These are phyloP conservation scores for Olyra latifolia DNA, from an alignment of 176 grass and related monocot species.

Conservation along the genomic window DNA sequence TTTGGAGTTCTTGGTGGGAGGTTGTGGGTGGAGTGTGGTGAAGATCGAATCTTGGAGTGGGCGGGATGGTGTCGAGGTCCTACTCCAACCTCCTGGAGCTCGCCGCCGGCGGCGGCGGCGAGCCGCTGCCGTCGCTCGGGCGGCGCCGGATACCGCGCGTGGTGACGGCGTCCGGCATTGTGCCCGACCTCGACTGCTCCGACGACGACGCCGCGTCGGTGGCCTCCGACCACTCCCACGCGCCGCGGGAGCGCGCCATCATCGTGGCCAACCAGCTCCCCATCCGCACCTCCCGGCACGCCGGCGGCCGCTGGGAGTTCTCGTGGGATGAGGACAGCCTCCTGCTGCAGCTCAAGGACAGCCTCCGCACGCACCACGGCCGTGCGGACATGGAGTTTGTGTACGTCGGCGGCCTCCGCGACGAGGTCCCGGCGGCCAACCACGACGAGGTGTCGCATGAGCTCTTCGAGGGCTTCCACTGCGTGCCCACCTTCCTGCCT, in stretches of 20 bases:
- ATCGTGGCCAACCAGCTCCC: constrained; percentile 97
- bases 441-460: constrained; percentile 72
- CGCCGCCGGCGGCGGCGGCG: constrained; percentile 42
- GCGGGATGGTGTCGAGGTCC: constrained; percentile 85
- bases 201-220: constrained; percentile 51
- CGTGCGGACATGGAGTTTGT: constrained; percentile 76
- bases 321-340: constrained; percentile 86
- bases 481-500: constrained; percentile 85
- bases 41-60: constrained; percentile 13
- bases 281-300: constrained; percentile 44
- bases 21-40: background rate
- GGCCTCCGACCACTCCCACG: constrained; percentile 52
- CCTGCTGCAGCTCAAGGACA: constrained; percentile 79
- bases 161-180: constrained; percentile 72
- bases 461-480: constrained; percentile 68
- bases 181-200: constrained; percentile 75
- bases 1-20: constrained; percentile 3
- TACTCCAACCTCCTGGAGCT: constrained; percentile 91
- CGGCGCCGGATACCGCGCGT: constrained; percentile 73
- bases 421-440: constrained; percentile 62
- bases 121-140: constrained; percentile 50
- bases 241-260: constrained; percentile 69
- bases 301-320: constrained; percentile 53
- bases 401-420: constrained; percentile 77
- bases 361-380: constrained; percentile 49